A percentile compares a stretch with the other conserved stretches of the same genome.
Conservation (phyloP, 164 flowering plant species). For the Kingdonia uniflora region DNA sequence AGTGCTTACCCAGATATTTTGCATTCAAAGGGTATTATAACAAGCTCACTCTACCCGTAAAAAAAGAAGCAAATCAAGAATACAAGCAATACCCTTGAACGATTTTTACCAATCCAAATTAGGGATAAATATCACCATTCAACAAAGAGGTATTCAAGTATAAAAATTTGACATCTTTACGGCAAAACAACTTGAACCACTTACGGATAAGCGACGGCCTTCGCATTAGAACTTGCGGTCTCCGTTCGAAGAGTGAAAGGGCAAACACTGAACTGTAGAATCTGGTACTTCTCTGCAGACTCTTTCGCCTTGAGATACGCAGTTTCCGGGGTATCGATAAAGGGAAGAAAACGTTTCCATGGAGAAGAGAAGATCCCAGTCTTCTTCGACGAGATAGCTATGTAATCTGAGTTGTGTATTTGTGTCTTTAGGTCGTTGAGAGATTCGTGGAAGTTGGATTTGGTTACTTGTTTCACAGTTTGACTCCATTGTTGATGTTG, state of each 20-base stretch:
- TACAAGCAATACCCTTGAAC: not conserved
- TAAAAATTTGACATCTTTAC: too few relatives aligned
- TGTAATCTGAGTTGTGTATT: slow-evolving; percentile 43
- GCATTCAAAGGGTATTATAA: not conserved
- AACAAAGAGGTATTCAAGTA: not conserved
- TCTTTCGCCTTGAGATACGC: slow-evolving; percentile 56
- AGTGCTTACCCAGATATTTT: too few relatives aligned
- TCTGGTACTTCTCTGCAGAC: slow-evolving; percentile 62
- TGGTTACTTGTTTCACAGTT: slow-evolving; percentile 55
- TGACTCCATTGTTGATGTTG: too few relatives aligned
- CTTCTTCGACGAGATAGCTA: slow-evolving; percentile 50
- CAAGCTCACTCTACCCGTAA: not conserved
- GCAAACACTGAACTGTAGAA: slow-evolving; percentile 74
- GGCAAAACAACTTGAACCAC: slow-evolving; percentile 11
- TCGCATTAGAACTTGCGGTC: slow-evolving; percentile 18
- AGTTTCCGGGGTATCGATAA: slow-evolving; percentile 48
- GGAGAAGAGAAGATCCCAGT: slow-evolving; percentile 54
- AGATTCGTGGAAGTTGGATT: slow-evolving; percentile 45
- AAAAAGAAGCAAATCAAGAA: not conserved
- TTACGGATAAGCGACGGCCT: slow-evolving; percentile 67
- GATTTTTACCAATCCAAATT: not conserved
- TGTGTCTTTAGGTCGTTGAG: slow-evolving; percentile 32
- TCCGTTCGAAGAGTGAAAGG: slow-evolving; percentile 35
- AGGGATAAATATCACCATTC: not conserved
- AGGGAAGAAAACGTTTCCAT: slow-evolving; percentile 48